Conservation (phyloP, 345 rosid genomes). For the Brassica nigra region DNA sequence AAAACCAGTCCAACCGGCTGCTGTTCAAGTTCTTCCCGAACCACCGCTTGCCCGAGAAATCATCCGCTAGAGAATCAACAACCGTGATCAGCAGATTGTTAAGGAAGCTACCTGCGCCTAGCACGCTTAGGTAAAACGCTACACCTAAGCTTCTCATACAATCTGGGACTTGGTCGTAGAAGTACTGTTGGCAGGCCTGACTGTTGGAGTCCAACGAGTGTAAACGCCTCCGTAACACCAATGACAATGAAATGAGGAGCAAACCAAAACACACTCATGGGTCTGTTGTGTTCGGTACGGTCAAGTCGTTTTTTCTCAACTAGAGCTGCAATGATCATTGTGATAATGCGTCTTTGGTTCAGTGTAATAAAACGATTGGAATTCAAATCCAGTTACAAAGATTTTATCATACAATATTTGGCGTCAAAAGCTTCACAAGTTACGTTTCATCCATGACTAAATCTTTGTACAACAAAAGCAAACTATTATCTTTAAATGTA, state of each 20-base stretch:
- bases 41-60: constrained; percentile 53
- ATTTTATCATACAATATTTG: constrained; percentile 1
- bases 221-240: constrained; percentile 74
- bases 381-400: not conserved
- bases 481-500: too few relatives aligned
- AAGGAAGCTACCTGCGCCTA: constrained; percentile 71
- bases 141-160: constrained; percentile 93
- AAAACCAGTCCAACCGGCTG: constrained; percentile 76
- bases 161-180: constrained; percentile 95
- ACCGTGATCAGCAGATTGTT: constrained; percentile 73
- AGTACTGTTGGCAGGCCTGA: constrained; percentile 59
- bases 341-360: not conserved
- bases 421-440: not conserved
- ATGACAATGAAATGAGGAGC: constrained; percentile 77
- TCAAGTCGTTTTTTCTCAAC: constrained; percentile 66
- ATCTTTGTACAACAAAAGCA: not conserved
- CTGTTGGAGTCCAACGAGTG: constrained; percentile 64
- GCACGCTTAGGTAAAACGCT: constrained; percentile 81
- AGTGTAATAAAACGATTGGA: too few relatives aligned
- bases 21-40: constrained; percentile 76
- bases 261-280: constrained; percentile 80
- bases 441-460: not conserved
- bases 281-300: constrained; percentile 35
- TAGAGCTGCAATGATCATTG: constrained; percentile 73
- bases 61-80: constrained; percentile 49